Evolutionary conservation across 139 green algal genomes (phyloP).

Genomic region (Tetradesmus obliquus): DNA sequence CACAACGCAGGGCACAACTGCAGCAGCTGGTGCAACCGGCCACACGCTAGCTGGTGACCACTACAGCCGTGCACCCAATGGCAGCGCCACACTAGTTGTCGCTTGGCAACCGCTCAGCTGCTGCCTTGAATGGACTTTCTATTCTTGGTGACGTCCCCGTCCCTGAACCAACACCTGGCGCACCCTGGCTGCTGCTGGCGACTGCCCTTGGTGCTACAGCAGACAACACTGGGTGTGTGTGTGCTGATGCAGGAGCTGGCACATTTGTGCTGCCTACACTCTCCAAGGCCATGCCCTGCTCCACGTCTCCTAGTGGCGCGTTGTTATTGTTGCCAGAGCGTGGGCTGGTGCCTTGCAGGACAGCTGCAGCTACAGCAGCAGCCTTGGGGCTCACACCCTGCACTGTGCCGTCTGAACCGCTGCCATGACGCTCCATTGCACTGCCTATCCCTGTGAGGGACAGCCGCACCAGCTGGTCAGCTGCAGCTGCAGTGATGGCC

Average conservation of each 20-base stretch:
- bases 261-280: neutral
- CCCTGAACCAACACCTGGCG: no score
- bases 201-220: neutral
- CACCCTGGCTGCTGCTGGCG: neutral
- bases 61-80: neutral
- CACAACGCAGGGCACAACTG: neutral
- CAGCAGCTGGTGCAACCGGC: neutral
- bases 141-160: neutral
- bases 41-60: neutral
- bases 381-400: neutral
- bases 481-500: neutral
- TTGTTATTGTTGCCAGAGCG: neutral
- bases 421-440: neutral
- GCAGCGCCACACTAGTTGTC: neutral
- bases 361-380: neutral
- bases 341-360: neutral
- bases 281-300: neutral
- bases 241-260: neutral
- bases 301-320: neutral
- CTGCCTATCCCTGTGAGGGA: neutral
- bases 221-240: neutral
- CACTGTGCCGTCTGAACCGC: neutral
- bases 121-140: neutral
- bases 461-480: conserved; percentile 25
- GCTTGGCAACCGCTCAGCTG: neutral